phyloP scores from a whole-genome alignment of 768 basidiomycete species.

The Guyanaporus albipodus region DNA sequence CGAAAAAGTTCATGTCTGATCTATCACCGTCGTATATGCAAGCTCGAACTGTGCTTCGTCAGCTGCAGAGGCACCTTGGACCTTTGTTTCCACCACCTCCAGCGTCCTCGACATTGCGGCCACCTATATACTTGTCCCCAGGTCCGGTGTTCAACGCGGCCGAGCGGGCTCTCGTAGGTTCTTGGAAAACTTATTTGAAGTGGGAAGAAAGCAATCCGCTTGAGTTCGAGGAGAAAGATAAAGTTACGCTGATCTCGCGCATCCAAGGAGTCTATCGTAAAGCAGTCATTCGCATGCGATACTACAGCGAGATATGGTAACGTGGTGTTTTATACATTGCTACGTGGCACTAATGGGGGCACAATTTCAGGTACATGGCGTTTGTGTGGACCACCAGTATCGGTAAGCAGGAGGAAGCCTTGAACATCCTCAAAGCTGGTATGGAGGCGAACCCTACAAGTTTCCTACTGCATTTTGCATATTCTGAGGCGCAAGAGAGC shows the following conservation, averaged over 20 bases:
- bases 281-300: slow-evolving; percentile 88
- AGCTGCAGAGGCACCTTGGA: slow-evolving; percentile 67
- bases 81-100: slow-evolving; percentile 54
- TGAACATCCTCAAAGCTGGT: slow-evolving; percentile 76
- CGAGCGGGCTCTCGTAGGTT: slow-evolving; percentile 72
- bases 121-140: slow-evolving; percentile 57
- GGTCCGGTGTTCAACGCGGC: slow-evolving; percentile 67
- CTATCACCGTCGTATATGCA: slow-evolving; percentile 94
- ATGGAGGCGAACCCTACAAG: slow-evolving; percentile 87
- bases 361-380: slow-evolving; percentile 77
- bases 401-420: slow-evolving; percentile 78
- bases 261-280: slow-evolving; percentile 84
- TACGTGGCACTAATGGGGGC: slow-evolving; percentile 12
- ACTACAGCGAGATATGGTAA: slow-evolving; percentile 93
- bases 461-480: slow-evolving; percentile 87
- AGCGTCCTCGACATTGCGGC: slow-evolving; percentile 38
- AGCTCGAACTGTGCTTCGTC: slow-evolving; percentile 82
- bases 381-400: slow-evolving; percentile 75
- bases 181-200: slow-evolving; percentile 90
- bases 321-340: slow-evolving; percentile 10
- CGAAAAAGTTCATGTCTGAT: slow-evolving; percentile 94
- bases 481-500: slow-evolving; percentile 67
- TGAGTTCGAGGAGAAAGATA: slow-evolving; percentile 85
- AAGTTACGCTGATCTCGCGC: slow-evolving; percentile 57
- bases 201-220: slow-evolving; percentile 96